phyloP scores from a whole-genome alignment of 176 grass and related monocot species.

The Juncus effusus region DNA sequence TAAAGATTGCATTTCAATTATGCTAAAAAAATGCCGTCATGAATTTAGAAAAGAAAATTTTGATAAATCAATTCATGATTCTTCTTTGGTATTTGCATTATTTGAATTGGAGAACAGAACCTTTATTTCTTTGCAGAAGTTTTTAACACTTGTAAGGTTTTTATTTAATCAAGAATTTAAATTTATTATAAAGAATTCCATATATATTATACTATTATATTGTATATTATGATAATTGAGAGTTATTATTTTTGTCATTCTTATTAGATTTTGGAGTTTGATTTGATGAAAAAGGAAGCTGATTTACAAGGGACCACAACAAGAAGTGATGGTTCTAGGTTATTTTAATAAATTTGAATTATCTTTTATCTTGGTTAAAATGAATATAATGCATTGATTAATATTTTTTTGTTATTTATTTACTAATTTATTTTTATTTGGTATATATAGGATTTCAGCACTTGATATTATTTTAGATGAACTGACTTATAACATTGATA shows the following conservation, averaged over 20 bases:
- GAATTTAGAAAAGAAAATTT: conserved; percentile 39
- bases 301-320: conserved; percentile 63
- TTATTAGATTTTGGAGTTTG: conserved; percentile 76
- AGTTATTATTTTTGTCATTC: background rate
- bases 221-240: no score
- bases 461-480: conserved; percentile 88
- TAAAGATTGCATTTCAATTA: conserved; percentile 59
- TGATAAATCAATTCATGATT: conserved; percentile 39
- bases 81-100: conserved; percentile 43
- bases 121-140: conserved; percentile 48
- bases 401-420: conserved; percentile 20
- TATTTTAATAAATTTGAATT: conserved; percentile 6
- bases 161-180: conserved; percentile 1
- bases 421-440: no score
- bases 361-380: background rate
- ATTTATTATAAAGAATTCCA: no score
- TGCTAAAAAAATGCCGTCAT: conserved; percentile 42
- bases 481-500: conserved; percentile 63
- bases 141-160: conserved; percentile 63
- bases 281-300: conserved; percentile 68
- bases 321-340: conserved; percentile 74
- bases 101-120: conserved; percentile 52
- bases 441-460: conserved; percentile 62
- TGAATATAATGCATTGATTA: background rate
- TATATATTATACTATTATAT: no score